These are phyloP conservation scores for Pseudomassariella vexata DNA, from an alignment of 2,329 filamentous ascomycete species.

Conservation along the genomic window DNA sequence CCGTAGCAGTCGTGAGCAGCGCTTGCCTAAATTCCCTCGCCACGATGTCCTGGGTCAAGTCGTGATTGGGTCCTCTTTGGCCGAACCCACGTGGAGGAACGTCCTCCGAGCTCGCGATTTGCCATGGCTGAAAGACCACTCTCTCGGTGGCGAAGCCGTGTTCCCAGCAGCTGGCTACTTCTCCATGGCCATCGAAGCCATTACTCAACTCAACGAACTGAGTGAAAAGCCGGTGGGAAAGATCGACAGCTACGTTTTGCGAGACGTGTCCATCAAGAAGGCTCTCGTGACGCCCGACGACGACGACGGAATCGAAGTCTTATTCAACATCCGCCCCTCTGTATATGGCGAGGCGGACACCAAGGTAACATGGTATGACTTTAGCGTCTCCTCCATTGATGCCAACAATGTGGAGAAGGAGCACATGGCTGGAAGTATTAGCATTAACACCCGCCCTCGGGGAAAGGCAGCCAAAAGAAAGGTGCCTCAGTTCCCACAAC, in stretches of 20 bases:
- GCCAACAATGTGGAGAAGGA: conserved; percentile 12
- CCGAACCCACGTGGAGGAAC: conserved; percentile 17
- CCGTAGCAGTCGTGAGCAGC: conserved; percentile 18
- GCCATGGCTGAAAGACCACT: conserved; percentile 15
- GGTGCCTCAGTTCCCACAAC: conserved; percentile 15
- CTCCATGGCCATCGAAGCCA: conserved; percentile 15
- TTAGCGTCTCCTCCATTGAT: conserved; percentile 21
- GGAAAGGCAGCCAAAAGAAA: conserved; percentile 3
- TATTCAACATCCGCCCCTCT: conserved; percentile 16
- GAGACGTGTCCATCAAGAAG: conserved; percentile 22
- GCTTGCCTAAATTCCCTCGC: conserved; percentile 13
- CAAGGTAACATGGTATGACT: conserved; percentile 19
- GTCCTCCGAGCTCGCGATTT: conserved; percentile 11
- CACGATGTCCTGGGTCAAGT: conserved; percentile 19
- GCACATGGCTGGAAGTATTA: conserved; percentile 21
- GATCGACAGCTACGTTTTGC: conserved; percentile 16
- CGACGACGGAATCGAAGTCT: conserved; percentile 22
- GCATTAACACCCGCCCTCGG: conserved; percentile 11
- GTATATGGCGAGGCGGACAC: conserved; percentile 7
- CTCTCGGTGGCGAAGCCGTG: conserved; percentile 11
- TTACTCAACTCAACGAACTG: conserved; percentile 12
- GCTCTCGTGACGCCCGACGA: conserved; percentile 24
- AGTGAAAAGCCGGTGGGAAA: conserved; percentile 4
- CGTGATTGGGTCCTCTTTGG: conserved; percentile 8
- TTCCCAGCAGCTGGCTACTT: conserved; percentile 17